These are phyloP conservation scores for Trichoderma gamsii DNA, from an alignment of 495 filamentous ascomycete genomes.

Conservation along the genomic window DNA sequence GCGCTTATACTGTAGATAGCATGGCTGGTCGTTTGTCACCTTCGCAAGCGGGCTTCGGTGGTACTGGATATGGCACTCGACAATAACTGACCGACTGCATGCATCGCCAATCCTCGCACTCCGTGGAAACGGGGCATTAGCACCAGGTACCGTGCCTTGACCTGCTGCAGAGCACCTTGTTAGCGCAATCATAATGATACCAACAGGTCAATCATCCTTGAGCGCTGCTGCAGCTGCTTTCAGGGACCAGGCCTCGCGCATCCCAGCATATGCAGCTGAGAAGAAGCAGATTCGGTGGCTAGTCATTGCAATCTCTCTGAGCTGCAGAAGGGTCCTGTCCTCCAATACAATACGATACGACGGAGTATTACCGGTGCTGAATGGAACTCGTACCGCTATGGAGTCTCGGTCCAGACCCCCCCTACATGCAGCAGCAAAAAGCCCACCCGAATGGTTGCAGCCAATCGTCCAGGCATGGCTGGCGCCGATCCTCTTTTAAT, in stretches of 20 bases:
- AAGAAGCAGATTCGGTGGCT: not conserved
- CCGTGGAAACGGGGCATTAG: not conserved
- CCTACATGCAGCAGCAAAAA: slow-evolving; percentile 8
- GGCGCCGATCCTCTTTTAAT: slow-evolving; percentile 7
- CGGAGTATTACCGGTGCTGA: not conserved
- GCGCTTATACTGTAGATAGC: not conserved
- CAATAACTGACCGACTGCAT: not conserved
- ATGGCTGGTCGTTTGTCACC: not conserved
- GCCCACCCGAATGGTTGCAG: not conserved
- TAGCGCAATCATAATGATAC: not conserved
- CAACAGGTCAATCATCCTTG: not conserved
- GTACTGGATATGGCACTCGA: not conserved
- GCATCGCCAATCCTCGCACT: not conserved
- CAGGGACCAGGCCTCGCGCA: not conserved
- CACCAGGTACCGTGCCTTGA: not conserved
- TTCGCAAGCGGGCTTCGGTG: not conserved
- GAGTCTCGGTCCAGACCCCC: not conserved
- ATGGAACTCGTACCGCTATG: not conserved
- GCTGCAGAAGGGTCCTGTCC: not conserved
- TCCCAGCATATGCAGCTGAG: not conserved
- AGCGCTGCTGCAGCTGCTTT: not conserved
- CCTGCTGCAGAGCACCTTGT: not conserved
- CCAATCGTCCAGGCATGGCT: slow-evolving; percentile 12
- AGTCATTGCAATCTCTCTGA: not conserved
- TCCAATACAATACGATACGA: not conserved